phyloP scores from a whole-genome alignment of 2,329 filamentous ascomycete genomes.

The Acarospora socialis region DNA sequence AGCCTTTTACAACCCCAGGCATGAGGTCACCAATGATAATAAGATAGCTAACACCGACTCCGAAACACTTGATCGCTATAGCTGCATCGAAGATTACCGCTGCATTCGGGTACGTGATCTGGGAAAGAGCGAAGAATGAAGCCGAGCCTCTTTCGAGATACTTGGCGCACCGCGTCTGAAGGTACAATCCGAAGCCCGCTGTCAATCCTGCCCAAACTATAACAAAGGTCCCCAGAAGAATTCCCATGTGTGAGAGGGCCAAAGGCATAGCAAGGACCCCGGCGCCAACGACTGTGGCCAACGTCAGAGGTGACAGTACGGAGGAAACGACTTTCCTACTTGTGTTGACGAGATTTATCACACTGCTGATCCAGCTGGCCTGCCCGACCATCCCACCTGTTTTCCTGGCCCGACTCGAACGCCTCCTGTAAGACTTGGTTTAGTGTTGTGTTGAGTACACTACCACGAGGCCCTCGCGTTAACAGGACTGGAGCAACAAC shows the following conservation, averaged over 20 bases:
- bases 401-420: slow-evolving; percentile 51
- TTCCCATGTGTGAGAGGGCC: slow-evolving; percentile 89
- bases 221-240: slow-evolving; percentile 66
- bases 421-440: slow-evolving; percentile 27
- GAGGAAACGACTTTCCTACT: slow-evolving; percentile 41
- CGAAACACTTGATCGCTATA: slow-evolving; percentile 96
- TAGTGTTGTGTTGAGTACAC: not conserved
- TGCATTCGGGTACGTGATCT: slow-evolving; percentile 92
- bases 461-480: too few relatives aligned
- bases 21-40: slow-evolving; percentile 98
- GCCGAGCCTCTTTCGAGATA: slow-evolving; percentile 81
- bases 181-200: slow-evolving; percentile 83
- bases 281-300: slow-evolving; percentile 65
- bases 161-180: slow-evolving; percentile 81
- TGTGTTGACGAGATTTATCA: slow-evolving; percentile 91
- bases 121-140: slow-evolving; percentile 92
- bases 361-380: slow-evolving; percentile 78
- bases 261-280: slow-evolving; percentile 93
- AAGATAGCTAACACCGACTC: slow-evolving; percentile 90
- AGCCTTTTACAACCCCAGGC: slow-evolving; percentile 81
- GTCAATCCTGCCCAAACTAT: slow-evolving; percentile 86
- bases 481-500: not conserved
- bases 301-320: not conserved
- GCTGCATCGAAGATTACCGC: slow-evolving; percentile 90
- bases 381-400: slow-evolving; percentile 55